phyloP scores from a whole-genome alignment of 805 yeast species.

The Candida vaughaniae region DNA sequence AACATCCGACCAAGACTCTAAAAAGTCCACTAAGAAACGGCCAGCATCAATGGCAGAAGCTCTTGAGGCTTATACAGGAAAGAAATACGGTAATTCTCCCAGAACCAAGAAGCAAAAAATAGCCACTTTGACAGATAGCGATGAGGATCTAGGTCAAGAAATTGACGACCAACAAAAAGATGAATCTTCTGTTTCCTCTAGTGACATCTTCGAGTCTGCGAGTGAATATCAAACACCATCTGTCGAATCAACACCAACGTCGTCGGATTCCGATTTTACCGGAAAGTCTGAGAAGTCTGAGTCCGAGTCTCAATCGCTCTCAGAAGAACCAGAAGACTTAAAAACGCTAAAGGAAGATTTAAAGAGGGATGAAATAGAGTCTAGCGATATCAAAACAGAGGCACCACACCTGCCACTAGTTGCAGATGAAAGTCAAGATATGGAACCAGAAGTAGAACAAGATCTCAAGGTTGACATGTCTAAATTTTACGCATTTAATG shows the following conservation, averaged over 20 bases:
- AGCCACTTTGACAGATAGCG: constrained; percentile 22
- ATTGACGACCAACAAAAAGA: neutral
- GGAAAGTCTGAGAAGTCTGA: constrained; percentile 6
- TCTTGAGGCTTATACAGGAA: constrained; percentile 56
- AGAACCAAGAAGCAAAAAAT: constrained; percentile 38
- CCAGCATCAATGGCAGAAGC: constrained; percentile 59
- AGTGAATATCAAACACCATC: constrained; percentile 5
- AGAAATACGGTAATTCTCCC: constrained; percentile 36
- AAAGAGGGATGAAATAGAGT: constrained; percentile 17
- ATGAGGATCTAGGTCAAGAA: constrained; percentile 17
- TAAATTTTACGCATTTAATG: constrained; percentile 57
- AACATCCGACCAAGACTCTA: constrained; percentile 4
- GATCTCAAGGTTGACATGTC: constrained; percentile 5
- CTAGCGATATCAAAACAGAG: constrained; percentile 3
- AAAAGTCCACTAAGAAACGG: constrained; percentile 16
- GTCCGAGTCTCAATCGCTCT: constrained; percentile 11
- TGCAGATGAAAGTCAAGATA: constrained; percentile 9
- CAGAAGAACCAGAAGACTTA: constrained; percentile 17
- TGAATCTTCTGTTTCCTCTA: constrained; percentile 2
- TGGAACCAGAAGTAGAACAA: constrained; percentile 28
- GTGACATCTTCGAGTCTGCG: constrained; percentile 12
- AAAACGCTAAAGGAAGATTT: constrained; percentile 18
- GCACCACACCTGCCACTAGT: constrained; percentile 8
- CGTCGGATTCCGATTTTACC: constrained; percentile 9
- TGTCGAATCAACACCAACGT: no score